A percentile compares a stretch with the other conserved stretches of the same genome.
These are phyloP conservation scores for Suillus subluteus DNA, from an alignment of 768 basidiomycete genomes.

Conservation along the genomic window DNA sequence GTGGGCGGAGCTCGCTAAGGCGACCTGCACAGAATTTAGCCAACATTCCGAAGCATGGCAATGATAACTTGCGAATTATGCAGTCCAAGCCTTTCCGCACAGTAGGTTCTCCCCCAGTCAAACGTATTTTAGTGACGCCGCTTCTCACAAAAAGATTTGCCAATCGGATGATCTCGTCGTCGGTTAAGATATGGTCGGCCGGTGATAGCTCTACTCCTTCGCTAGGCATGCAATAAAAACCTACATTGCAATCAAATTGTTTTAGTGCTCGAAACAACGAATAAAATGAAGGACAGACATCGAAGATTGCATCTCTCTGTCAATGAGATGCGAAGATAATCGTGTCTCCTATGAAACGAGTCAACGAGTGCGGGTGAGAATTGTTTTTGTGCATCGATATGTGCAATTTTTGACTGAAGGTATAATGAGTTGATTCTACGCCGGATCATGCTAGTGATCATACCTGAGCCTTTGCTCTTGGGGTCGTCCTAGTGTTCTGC, in stretches of 20 bases:
- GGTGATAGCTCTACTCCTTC: constrained; percentile 81
- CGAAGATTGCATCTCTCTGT: constrained; percentile 89
- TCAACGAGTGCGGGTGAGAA: constrained; percentile 65
- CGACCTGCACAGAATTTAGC: constrained; percentile 45
- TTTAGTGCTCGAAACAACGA: background rate
- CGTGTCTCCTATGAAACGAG: constrained; percentile 67
- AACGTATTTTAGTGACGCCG: constrained; percentile 85
- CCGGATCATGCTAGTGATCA: background rate
- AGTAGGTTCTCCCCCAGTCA: constrained; percentile 90
- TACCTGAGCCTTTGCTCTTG: constrained; percentile 28
- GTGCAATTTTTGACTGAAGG: constrained; percentile 46
- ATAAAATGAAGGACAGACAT: constrained; percentile 48
- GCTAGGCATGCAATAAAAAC: constrained; percentile 91
- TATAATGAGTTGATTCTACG: background rate
- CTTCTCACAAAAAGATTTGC: constrained; percentile 77
- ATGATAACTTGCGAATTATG: constrained; percentile 59
- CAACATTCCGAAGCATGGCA: background rate
- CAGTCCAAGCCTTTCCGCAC: constrained; percentile 74
- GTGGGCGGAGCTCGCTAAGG: constrained; percentile 59
- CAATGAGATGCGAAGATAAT: constrained; percentile 87
- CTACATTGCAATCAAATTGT: constrained; percentile 38
- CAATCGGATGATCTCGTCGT: constrained; percentile 75
- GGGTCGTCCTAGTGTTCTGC: constrained; percentile 15
- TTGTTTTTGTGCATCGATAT: constrained; percentile 50
- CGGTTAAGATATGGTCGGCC: constrained; percentile 65